A percentile compares a stretch with the other conserved stretches of the same genome.
Conservation (phyloP, 768 basidiomycete species). For the Psilocybe tampanensis region DNA sequence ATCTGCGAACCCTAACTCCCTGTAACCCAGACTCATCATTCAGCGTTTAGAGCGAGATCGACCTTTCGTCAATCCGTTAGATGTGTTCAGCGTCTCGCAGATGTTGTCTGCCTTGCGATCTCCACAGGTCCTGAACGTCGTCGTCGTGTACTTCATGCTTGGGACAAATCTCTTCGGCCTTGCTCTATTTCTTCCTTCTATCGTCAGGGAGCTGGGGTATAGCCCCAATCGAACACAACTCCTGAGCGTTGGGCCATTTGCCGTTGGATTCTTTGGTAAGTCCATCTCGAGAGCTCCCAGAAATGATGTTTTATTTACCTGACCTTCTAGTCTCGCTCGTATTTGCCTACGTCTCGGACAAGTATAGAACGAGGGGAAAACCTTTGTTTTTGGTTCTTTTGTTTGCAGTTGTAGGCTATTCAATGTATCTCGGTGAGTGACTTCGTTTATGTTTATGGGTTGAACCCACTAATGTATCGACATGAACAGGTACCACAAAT, state of each 20-base stretch:
- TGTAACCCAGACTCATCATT: conserved; percentile 23
- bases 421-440: conserved; percentile 2
- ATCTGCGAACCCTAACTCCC: neutral
- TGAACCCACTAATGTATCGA: conserved; percentile 17
- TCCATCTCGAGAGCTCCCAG: neutral
- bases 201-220: conserved; percentile 37
- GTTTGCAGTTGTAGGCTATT: conserved; percentile 8
- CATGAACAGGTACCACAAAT: neutral
- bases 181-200: conserved; percentile 38
- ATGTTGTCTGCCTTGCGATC: conserved; percentile 30
- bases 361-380: neutral
- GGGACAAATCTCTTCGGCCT: conserved; percentile 37
- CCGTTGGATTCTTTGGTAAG: conserved; percentile 34
- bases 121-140: conserved; percentile 35
- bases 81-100: conserved; percentile 34
- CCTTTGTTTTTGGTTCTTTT: neutral
- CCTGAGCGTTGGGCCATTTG: conserved; percentile 42
- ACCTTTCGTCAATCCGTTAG: conserved; percentile 27
- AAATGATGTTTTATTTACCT: neutral
- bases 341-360: conserved; percentile 6
- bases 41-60: conserved; percentile 33
- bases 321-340: conserved; percentile 1
- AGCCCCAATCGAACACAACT: conserved; percentile 33
- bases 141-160: conserved; percentile 35
- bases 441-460: neutral